Evolutionary conservation across 164 flowering plant species (phyloP).

Genomic region (Chloranthus sessilifolius): DNA sequence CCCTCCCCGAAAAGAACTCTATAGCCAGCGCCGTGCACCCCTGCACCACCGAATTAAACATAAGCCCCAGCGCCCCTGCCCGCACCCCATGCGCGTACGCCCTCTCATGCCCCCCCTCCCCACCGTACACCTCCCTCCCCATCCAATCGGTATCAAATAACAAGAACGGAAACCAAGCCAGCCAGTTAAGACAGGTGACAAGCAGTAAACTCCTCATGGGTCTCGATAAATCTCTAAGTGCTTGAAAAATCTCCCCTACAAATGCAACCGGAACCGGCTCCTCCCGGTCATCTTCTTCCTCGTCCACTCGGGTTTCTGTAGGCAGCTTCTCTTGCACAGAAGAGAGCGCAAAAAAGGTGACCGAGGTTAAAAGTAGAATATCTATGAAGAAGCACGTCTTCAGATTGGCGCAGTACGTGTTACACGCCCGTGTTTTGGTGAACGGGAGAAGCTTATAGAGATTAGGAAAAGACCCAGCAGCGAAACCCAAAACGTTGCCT

Average conservation of each 20-base stretch:
- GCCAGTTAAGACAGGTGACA: constrained; percentile 74
- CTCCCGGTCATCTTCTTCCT: background rate
- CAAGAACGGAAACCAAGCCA: constrained; percentile 84
- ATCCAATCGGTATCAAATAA: constrained; percentile 72
- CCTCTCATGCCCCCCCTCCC: constrained; percentile 23
- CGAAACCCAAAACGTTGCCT: constrained; percentile 71
- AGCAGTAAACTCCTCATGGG: constrained; percentile 59
- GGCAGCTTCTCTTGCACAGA: constrained; percentile 29
- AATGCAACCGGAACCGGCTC: constrained; percentile 21
- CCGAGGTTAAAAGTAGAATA: constrained; percentile 31
- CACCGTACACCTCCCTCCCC: constrained; percentile 82
- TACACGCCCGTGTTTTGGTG: constrained; percentile 55
- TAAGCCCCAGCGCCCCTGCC: constrained; percentile 61
- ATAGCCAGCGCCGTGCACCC: constrained; percentile 43
- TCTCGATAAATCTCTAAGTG: constrained; percentile 34
- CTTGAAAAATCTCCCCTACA: constrained; percentile 32
- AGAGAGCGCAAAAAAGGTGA: constrained; percentile 37
- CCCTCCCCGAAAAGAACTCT: constrained; percentile 21
- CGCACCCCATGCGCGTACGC: constrained; percentile 49
- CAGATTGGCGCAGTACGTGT: constrained; percentile 71
- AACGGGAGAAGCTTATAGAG: constrained; percentile 55
- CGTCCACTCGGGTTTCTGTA: background rate
- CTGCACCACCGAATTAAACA: constrained; percentile 61
- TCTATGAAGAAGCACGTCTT: constrained; percentile 64
- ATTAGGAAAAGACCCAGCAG: constrained; percentile 52